Conservation (phyloP, 140 eudicot genomes). For the Ambrosia hybrid region DNA sequence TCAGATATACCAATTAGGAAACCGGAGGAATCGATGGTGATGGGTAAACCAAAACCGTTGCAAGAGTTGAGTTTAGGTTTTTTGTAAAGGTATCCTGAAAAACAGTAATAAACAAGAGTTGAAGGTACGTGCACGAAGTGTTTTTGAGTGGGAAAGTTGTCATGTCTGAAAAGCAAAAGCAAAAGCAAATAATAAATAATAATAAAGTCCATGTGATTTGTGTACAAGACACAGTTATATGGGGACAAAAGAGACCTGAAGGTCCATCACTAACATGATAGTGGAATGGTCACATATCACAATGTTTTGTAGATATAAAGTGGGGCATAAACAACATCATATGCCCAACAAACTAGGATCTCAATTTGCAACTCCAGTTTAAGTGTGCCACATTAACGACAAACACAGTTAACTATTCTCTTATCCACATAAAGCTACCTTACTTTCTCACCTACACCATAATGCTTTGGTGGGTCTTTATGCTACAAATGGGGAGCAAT, state of each 20-base stretch:
- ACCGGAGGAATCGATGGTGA: too few species aligned
- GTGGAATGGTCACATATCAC: conserved; percentile 50
- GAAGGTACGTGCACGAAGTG: conserved; percentile 43
- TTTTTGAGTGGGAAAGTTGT: conserved; percentile 23
- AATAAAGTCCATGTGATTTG: conserved; percentile 32
- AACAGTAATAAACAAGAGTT: conserved; percentile 11
- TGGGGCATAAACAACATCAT: conserved; percentile 43
- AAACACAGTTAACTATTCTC: conserved; percentile 34
- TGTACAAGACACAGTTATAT: conserved; percentile 35
- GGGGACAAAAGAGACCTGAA: conserved; percentile 43
- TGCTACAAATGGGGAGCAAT: conserved; percentile 47
- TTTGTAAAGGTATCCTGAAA: background rate
- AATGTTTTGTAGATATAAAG: conserved; percentile 52
- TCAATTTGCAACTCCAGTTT: conserved; percentile 27
- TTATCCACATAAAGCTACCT: conserved; percentile 43
- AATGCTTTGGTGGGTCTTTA: conserved; percentile 51
- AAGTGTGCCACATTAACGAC: conserved; percentile 28
- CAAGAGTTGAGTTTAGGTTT: background rate
- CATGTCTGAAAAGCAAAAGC: conserved; percentile 29
- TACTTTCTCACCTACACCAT: conserved; percentile 39
- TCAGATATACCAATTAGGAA: too few species aligned
- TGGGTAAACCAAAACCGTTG: too few species aligned
- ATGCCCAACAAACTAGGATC: conserved; percentile 54
- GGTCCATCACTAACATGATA: conserved; percentile 57
- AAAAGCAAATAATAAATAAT: conserved; percentile 6